These are phyloP conservation scores for Vaccinium darrowii DNA, from an alignment of 148 eudicot species.

Conservation along the genomic window DNA sequence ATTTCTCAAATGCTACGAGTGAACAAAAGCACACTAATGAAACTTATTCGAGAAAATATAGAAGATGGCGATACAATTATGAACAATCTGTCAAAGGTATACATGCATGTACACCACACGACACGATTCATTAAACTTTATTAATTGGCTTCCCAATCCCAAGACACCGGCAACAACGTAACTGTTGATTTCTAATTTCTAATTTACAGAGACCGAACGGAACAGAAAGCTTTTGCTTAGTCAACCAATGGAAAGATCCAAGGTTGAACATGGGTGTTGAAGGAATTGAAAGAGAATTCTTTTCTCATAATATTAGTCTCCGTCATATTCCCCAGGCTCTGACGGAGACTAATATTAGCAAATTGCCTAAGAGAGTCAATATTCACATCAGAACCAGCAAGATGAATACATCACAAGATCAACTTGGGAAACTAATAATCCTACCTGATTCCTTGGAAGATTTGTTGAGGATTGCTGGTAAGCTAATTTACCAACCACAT, in stretches of 20 bases:
- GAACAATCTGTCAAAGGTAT: slow-evolving; percentile 67
- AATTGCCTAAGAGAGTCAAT: slow-evolving; percentile 50
- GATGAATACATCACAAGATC: slow-evolving; percentile 22
- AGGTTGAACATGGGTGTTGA: slow-evolving; percentile 22
- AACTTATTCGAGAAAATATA: slow-evolving; percentile 47
- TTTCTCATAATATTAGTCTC: slow-evolving; percentile 11
- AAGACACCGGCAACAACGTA: not conserved
- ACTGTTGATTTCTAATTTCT: not conserved
- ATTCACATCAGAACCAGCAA: slow-evolving; percentile 49
- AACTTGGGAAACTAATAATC: slow-evolving; percentile 49
- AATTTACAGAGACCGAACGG: slow-evolving; percentile 51
- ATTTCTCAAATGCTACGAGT: slow-evolving; percentile 68
- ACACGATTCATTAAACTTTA: not conserved
- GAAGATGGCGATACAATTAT: slow-evolving; percentile 58
- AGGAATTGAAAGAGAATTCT: slow-evolving; percentile 22
- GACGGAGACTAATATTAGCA: slow-evolving; percentile 9
- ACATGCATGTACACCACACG: too few species aligned
- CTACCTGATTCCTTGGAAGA: slow-evolving; percentile 75
- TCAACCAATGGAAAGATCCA: slow-evolving; percentile 26
- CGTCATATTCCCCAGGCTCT: slow-evolving; percentile 9
- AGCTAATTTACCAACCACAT: slow-evolving; percentile 14
- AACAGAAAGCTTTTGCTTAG: slow-evolving; percentile 32
- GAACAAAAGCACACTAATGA: slow-evolving; percentile 40
- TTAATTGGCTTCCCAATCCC: not conserved
- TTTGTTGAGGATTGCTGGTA: slow-evolving; percentile 68